Percentiles rank a stretch among this genome's conserved stretches.
Evolutionary conservation across 2,329 filamentous ascomycete species (phyloP).

Genomic region (Onygenales sp.): DNA sequence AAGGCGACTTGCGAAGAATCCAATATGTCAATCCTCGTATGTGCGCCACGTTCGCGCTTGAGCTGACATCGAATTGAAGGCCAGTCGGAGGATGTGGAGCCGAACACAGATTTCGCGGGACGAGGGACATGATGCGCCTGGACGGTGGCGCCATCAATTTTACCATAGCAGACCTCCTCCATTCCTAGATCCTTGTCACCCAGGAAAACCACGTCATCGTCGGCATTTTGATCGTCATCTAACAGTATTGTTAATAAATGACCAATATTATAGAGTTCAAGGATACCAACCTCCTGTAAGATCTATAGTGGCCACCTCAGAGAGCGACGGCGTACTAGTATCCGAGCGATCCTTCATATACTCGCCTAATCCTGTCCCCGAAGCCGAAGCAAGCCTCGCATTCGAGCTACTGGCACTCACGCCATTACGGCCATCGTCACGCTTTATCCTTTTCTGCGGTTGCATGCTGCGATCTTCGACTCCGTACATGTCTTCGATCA

Average conservation of each 20-base stretch:
- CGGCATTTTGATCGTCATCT: slow-evolving; percentile 27
- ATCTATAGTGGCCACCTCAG: slow-evolving; percentile 43
- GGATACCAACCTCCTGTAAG: slow-evolving; percentile 28
- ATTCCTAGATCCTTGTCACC: slow-evolving; percentile 51
- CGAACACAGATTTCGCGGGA: slow-evolving; percentile 51
- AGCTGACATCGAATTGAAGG: slow-evolving; percentile 66
- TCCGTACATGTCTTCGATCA: slow-evolving; percentile 69
- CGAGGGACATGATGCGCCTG: slow-evolving; percentile 54
- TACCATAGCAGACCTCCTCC: slow-evolving; percentile 73
- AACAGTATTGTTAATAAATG: background rate
- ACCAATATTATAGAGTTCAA: background rate
- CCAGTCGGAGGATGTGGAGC: slow-evolving; percentile 48
- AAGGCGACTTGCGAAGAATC: slow-evolving; percentile 65
- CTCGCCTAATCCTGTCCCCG: slow-evolving; percentile 51
- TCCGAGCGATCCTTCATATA: slow-evolving; percentile 56
- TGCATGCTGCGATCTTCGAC: slow-evolving; percentile 56
- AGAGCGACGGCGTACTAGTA: slow-evolving; percentile 30
- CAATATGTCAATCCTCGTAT: slow-evolving; percentile 58
- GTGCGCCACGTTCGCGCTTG: slow-evolving; percentile 47
- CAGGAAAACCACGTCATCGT: slow-evolving; percentile 32
- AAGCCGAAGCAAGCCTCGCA: slow-evolving; percentile 36
- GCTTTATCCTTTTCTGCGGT: slow-evolving; percentile 59
- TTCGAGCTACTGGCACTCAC: slow-evolving; percentile 29
- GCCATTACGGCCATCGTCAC: slow-evolving; percentile 37
- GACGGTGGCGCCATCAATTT: slow-evolving; percentile 58